phyloP scores from a whole-genome alignment of 129 eudicot genomes.

The Helichrysum umbraculigerum region DNA sequence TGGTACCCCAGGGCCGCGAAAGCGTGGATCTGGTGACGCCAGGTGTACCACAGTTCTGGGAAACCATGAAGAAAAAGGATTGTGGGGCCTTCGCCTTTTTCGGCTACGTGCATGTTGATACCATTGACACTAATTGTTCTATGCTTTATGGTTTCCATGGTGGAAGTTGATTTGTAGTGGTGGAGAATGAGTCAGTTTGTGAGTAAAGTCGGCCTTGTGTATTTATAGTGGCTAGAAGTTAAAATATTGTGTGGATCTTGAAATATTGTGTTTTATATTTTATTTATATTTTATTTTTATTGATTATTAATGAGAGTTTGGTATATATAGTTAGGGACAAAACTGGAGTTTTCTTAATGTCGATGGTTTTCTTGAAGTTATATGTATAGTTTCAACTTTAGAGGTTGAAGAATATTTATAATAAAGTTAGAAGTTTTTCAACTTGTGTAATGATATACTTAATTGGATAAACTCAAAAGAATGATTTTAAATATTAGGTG shows the following conservation, averaged over 20 bases:
- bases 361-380: not conserved
- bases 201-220: conserved; percentile 18
- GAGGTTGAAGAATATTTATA: not conserved
- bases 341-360: not conserved
- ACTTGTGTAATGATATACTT: not conserved
- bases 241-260: conserved; percentile 1
- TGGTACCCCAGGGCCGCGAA: conserved; percentile 65
- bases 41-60: conserved; percentile 89
- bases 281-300: not conserved
- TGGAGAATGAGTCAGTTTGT: not conserved
- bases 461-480: not conserved
- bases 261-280: not conserved
- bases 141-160: conserved; percentile 74
- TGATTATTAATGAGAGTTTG: not conserved
- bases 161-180: not conserved
- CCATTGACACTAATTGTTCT: conserved; percentile 55
- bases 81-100: conserved; percentile 64
- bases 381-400: not conserved
- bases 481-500: too few species aligned
- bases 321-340: not conserved
- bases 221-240: not conserved
- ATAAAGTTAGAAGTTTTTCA: too few species aligned
- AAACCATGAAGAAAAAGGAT: conserved; percentile 87
- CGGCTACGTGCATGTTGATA: conserved; percentile 84
- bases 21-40: conserved; percentile 83